A percentile compares a stretch with the other conserved stretches of the same genome.
Evolutionary conservation across 129 eudicot genomes (phyloP).

Genomic region (Artemisia tridentata): DNA sequence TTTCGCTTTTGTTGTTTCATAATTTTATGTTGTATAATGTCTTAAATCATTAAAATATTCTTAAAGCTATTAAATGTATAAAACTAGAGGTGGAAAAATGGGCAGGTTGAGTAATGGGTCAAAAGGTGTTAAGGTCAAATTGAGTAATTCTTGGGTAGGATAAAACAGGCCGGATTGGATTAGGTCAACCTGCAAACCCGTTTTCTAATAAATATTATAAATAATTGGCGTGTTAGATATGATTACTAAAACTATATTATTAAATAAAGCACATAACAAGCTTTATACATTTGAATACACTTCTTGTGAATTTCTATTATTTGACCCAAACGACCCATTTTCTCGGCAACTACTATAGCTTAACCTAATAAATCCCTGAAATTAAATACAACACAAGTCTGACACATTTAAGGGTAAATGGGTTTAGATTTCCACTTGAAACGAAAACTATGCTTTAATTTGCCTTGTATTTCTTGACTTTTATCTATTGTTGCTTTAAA

Average conservation of each 20-base stretch:
- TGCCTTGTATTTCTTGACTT: not conserved
- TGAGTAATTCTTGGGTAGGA: not conserved
- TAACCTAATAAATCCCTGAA: not conserved
- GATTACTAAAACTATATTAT: not conserved
- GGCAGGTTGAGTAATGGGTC: not conserved
- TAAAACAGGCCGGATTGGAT: not conserved
- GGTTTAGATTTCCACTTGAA: not conserved
- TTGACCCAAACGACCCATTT: not conserved
- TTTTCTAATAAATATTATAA: not conserved
- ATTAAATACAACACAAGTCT: not conserved
- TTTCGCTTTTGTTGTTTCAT: not conserved
- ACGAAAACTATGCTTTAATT: not conserved
- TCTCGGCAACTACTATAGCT: not conserved
- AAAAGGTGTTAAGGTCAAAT: not conserved
- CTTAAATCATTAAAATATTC: not conserved
- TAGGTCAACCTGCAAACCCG: not conserved
- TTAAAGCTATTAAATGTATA: not conserved
- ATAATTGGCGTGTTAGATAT: not conserved
- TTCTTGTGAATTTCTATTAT: not conserved
- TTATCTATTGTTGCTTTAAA: not conserved
- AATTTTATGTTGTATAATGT: not conserved
- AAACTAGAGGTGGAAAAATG: not conserved
- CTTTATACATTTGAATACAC: not conserved
- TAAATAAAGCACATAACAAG: not conserved
- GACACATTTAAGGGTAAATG: not conserved